Evolutionary conservation across 2,329 filamentous ascomycete genomes (phyloP).

Genomic region (Colletotrichum plurivorum): DNA sequence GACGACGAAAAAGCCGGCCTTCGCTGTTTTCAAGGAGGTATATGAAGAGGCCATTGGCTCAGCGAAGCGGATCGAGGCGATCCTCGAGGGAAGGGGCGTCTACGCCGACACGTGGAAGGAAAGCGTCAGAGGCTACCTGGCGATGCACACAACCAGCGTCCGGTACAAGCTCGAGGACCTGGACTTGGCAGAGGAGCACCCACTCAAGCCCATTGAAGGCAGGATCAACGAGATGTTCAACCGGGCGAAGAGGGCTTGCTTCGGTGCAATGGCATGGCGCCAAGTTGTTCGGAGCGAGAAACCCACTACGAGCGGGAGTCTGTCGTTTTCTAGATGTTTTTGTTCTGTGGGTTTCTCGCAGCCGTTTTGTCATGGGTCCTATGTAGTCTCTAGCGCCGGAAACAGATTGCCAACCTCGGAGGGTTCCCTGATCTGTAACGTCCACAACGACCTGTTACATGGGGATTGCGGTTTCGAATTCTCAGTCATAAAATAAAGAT

Average conservation of each 20-base stretch:
- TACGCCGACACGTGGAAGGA: constrained; percentile 41
- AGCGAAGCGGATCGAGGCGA: constrained; percentile 34
- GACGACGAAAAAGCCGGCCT: constrained; percentile 23
- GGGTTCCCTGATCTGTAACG: not conserved
- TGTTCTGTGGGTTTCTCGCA: not conserved
- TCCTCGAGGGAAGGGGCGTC: constrained; percentile 40
- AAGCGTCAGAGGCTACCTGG: constrained; percentile 41
- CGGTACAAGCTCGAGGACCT: constrained; percentile 42
- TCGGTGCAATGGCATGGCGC: not conserved
- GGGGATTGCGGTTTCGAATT: not conserved
- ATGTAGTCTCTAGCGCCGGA: too few relatives aligned
- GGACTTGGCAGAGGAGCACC: constrained; percentile 42
- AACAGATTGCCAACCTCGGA: not conserved
- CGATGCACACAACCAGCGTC: constrained; percentile 43
- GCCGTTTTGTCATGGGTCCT: not conserved
- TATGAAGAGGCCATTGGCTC: constrained; percentile 35
- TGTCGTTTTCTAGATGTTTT: not conserved
- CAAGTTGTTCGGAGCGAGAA: not conserved
- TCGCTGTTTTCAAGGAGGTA: constrained; percentile 35
- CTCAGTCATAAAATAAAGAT: not conserved
- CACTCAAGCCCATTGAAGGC: constrained; percentile 40
- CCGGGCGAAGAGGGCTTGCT: constrained; percentile 24
- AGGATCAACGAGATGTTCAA: constrained; percentile 40
- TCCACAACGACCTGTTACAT: not conserved
- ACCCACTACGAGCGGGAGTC: not conserved